Percentiles rank a stretch among this genome's conserved stretches.
Evolutionary conservation across 140 eudicot genomes (phyloP).

Genomic region (Flaveria floridana): DNA sequence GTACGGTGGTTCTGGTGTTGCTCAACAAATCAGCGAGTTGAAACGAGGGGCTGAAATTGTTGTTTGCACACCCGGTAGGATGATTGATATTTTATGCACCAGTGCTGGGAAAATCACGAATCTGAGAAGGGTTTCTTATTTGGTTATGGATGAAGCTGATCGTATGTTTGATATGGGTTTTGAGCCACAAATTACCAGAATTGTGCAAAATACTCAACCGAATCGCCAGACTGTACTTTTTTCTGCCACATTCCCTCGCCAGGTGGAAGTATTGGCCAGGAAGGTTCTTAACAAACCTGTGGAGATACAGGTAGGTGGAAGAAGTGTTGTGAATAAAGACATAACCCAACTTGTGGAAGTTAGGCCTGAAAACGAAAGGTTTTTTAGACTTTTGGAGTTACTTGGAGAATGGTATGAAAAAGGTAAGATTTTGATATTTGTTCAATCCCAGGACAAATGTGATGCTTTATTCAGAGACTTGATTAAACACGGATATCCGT

Average conservation of each 20-base stretch:
- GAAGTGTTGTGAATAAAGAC: constrained; percentile 92
- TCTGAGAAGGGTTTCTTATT: constrained; percentile 73
- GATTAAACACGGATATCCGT: constrained; percentile 78
- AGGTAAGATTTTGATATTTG: constrained; percentile 80
- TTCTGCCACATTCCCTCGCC: constrained; percentile 93
- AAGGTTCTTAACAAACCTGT: constrained; percentile 79
- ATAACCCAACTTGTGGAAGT: constrained; percentile 76
- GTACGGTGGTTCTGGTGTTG: constrained; percentile 96
- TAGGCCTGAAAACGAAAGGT: constrained; percentile 76
- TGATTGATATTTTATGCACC: constrained; percentile 86
- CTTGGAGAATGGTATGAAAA: constrained; percentile 96
- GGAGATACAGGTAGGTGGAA: constrained; percentile 88
- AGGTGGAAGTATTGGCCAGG: constrained; percentile 86
- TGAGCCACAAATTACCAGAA: constrained; percentile 80
- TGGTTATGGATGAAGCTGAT: constrained; percentile 96
- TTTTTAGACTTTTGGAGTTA: constrained; percentile 64
- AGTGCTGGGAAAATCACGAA: constrained; percentile 88
- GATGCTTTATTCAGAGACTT: constrained; percentile 71
- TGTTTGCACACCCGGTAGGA: constrained; percentile 89
- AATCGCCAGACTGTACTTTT: constrained; percentile 86
- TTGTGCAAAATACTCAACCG: constrained; percentile 76
- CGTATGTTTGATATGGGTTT: constrained; percentile 98
- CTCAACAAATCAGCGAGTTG: constrained; percentile 77
- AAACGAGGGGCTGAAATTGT: constrained; percentile 85
- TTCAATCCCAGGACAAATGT: constrained; percentile 83